Conservation (phyloP, 768 basidiomycete species). For the Suillus cothurnatus region DNA sequence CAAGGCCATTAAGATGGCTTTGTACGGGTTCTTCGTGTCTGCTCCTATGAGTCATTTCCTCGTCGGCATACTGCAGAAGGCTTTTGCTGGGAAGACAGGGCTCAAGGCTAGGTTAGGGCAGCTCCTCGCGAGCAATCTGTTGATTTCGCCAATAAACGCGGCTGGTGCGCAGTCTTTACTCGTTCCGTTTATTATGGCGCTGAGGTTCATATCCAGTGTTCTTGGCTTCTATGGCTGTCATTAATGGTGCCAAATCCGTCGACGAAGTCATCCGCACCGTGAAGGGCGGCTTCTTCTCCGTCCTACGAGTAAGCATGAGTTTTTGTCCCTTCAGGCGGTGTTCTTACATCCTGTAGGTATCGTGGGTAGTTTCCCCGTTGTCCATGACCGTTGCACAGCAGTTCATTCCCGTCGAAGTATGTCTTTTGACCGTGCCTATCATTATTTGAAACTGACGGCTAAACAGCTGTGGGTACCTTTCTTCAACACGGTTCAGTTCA, state of each 20-base stretch:
- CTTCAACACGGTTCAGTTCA: conserved; percentile 78
- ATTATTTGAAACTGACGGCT: conserved; percentile 11
- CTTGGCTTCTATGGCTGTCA: conserved; percentile 80
- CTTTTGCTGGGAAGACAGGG: conserved; percentile 74
- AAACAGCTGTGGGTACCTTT: conserved; percentile 83
- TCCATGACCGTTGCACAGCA: conserved; percentile 77
- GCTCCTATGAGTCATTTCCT: conserved; percentile 81
- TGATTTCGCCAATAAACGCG: conserved; percentile 77
- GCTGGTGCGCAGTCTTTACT: conserved; percentile 45
- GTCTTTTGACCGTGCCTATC: conserved; percentile 17
- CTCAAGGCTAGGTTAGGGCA: conserved; percentile 66
- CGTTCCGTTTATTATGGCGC: background rate
- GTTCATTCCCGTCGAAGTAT: conserved; percentile 75
- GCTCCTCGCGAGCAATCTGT: conserved; percentile 73
- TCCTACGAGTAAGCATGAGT: conserved; percentile 58
- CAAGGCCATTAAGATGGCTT: conserved; percentile 81
- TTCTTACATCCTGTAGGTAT: conserved; percentile 49
- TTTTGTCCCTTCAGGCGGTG: background rate
- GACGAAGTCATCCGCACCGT: conserved; percentile 69
- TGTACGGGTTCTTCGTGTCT: conserved; percentile 83
- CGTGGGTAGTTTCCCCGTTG: conserved; percentile 78
- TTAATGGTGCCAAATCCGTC: conserved; percentile 73
- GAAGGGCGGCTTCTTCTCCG: conserved; percentile 70
- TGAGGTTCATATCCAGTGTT: conserved; percentile 47
- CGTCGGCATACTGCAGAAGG: conserved; percentile 69